These are phyloP conservation scores for Nakazawaea anatomiae DNA, from an alignment of 805 yeast species.

Conservation along the genomic window DNA sequence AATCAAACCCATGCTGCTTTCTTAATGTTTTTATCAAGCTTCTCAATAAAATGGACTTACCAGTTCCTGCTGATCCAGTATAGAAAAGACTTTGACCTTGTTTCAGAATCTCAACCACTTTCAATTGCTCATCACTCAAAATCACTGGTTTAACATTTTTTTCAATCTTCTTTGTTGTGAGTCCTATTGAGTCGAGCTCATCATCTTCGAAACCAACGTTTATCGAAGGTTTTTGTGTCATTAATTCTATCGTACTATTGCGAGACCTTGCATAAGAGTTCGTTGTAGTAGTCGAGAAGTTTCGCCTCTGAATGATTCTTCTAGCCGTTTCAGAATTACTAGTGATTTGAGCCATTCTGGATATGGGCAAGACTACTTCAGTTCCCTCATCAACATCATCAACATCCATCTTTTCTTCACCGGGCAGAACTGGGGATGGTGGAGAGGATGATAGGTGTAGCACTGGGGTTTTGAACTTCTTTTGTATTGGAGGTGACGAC, in stretches of 20 bases:
- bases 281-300: not conserved
- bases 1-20: conserved; percentile 35
- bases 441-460: not conserved
- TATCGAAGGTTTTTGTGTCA: conserved; percentile 1
- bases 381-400: not conserved
- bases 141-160: conserved; percentile 20
- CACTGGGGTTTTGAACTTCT: not conserved
- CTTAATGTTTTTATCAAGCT: conserved; percentile 51
- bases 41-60: conserved; percentile 82
- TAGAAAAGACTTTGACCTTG: conserved; percentile 71
- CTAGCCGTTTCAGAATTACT: not conserved
- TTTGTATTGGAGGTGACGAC: not conserved
- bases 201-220: not conserved
- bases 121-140: conserved; percentile 57
- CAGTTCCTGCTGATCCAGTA: conserved; percentile 98
- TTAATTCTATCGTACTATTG: conserved; percentile 1
- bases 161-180: not conserved
- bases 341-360: not conserved
- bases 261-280: not conserved
- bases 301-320: not conserved
- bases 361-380: not conserved
- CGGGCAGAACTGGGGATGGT: not conserved
- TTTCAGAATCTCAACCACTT: conserved; percentile 56
- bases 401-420: no score
- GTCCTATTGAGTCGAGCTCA: no score